Evolutionary conservation across 164 flowering plant species (phyloP).

Genomic region (Protea cynaroides): DNA sequence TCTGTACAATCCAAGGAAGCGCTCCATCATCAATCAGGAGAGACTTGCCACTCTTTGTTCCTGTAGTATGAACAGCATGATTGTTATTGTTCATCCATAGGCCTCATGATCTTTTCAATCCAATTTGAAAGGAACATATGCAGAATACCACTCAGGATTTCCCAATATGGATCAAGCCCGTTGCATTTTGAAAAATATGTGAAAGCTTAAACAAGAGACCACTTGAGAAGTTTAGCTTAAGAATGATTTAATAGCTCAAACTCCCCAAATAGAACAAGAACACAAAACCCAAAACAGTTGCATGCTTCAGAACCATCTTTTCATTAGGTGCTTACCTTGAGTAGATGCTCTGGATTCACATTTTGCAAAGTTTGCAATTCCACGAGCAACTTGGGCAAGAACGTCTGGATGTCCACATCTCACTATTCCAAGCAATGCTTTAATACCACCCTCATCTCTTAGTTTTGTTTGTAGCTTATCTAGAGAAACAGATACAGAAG

Average conservation of each 20-base stretch:
- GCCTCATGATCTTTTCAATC: background rate
- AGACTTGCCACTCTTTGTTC: slow-evolving; percentile 65
- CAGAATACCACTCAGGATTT: background rate
- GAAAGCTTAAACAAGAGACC: background rate
- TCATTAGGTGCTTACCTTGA: slow-evolving; percentile 51
- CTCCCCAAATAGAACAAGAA: background rate
- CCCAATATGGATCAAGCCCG: background rate
- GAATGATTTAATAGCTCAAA: background rate
- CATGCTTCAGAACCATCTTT: background rate
- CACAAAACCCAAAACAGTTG: background rate
- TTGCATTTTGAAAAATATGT: background rate
- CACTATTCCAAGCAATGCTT: slow-evolving; percentile 90
- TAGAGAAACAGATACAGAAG: slow-evolving; percentile 23
- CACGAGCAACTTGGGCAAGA: slow-evolving; percentile 97
- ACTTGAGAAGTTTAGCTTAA: background rate
- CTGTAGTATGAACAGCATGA: slow-evolving; percentile 20
- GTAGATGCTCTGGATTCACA: slow-evolving; percentile 87
- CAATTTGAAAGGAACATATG: background rate
- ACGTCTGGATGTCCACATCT: slow-evolving; percentile 89
- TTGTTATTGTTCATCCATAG: background rate
- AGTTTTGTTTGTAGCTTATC: slow-evolving; percentile 74
- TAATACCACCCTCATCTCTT: slow-evolving; percentile 88
- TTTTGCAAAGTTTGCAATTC: slow-evolving; percentile 96
- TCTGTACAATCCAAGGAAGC: slow-evolving; percentile 90
- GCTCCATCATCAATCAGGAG: slow-evolving; percentile 89